These are phyloP conservation scores for Phlebopus sp. DNA, from an alignment of 1,284 basidiomycete species.

Conservation along the genomic window DNA sequence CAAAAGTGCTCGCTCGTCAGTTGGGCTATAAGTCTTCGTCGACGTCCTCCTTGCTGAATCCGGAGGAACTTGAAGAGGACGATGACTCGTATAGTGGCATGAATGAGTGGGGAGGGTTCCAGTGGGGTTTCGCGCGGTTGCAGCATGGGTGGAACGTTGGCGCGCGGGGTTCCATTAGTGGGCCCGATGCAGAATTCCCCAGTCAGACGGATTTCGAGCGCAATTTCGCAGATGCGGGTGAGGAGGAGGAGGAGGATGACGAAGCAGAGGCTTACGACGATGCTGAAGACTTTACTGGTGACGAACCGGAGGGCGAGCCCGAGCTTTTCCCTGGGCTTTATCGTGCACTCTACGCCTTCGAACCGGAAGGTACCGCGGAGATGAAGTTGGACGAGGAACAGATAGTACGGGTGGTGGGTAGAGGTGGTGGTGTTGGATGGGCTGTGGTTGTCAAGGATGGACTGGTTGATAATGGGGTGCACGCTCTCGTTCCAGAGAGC, in stretches of 20 bases:
- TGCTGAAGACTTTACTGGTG: conserved; percentile 18
- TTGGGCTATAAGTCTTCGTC: no score
- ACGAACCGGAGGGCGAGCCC: conserved; percentile 36
- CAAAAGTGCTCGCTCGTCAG: no score
- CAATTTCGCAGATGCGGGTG: conserved; percentile 42
- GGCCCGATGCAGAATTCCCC: conserved; percentile 29
- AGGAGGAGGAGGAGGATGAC: conserved; percentile 32
- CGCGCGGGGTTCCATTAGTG: conserved; percentile 1
- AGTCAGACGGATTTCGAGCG: conserved; percentile 46
- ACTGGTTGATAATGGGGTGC: conserved; percentile 34
- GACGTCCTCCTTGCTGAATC: no score
- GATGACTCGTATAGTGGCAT: conserved; percentile 23
- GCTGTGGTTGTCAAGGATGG: conserved; percentile 54
- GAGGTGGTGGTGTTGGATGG: conserved; percentile 75
- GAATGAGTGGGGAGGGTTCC: conserved; percentile 42
- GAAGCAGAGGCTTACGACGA: conserved; percentile 23
- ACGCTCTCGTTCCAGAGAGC: no score
- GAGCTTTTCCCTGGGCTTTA: conserved; percentile 63
- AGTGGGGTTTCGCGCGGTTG: conserved; percentile 39
- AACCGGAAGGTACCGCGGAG: conserved; percentile 72
- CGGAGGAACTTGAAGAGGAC: no score
- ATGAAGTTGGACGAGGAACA: conserved; percentile 73
- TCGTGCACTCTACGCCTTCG: conserved; percentile 68
- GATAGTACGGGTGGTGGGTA: conserved; percentile 60
- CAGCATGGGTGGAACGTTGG: conserved; percentile 16